Evolutionary conservation across 2,329 filamentous ascomycete species (phyloP), one percentile per base, ranked within the genome.

Genomic region (Thermomyces lanuginosus): DNA sequence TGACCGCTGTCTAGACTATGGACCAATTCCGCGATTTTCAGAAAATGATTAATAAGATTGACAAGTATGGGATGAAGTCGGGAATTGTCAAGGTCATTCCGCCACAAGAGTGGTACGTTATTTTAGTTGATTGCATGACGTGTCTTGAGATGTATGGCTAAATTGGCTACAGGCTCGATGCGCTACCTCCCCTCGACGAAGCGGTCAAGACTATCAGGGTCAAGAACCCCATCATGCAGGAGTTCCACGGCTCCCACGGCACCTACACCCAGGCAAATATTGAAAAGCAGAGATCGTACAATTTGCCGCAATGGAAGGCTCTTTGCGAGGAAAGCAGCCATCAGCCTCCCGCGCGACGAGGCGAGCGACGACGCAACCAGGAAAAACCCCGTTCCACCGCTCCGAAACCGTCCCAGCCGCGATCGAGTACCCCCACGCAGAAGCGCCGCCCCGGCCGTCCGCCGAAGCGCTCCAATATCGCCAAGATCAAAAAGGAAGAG

Each of bases 221-320:
- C 45, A 86, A 86, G 54, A 91, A 98, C 39, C 89, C 89, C 3
- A 95, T 98, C 49, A 92, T 83, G 47, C 89, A 98, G 53, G 89
- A 98, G 44, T 98, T 98, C 43, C 86, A 91, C 64, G 89, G 89
- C 21, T 82, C 80, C 27, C 82, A 86, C 47, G 91, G 89, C 30
- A 91, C 81, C 30, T 98, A 93, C 49, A 86, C 86, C 18, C 89
- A 98, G 52, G 81, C 89, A 45, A 98, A 98, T 48, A 84, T 98
- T 33, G 75, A 95, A 44, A 91, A 93, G 55, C 82, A 91, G 49
- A 71, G 89, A 48, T 83, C 83, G 8, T 98, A 98, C 60, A 98
- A 93, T 41, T 63, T 98, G 4, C 86, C 86, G 1, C 84, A 98
- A 53, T 98, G 89, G 89, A 81, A 83, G 40, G 70, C 80, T 29